Conservation (phyloP, 1,284 basidiomycete genomes). For the Mycosarcoma mackinlayi region DNA sequence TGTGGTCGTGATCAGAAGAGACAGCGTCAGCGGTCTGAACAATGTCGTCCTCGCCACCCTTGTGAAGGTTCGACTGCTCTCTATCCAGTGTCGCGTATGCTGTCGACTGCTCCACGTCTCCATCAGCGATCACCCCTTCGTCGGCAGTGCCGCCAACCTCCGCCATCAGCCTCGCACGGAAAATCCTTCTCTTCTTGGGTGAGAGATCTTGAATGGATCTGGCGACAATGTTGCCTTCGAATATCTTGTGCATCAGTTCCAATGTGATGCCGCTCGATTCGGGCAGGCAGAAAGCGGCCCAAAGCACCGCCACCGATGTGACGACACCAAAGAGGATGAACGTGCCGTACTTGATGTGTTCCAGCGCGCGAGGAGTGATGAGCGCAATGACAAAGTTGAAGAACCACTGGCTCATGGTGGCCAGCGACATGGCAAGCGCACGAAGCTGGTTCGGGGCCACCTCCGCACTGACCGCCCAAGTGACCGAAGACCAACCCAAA, state of each 20-base stretch:
- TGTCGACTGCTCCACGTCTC: not conserved
- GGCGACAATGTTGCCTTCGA: constrained; percentile 58
- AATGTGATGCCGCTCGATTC: constrained; percentile 62
- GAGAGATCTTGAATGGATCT: constrained; percentile 55
- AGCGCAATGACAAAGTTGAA: constrained; percentile 65
- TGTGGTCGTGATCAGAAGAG: constrained; percentile 15
- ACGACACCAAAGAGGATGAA: constrained; percentile 60
- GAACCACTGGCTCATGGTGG: constrained; percentile 52
- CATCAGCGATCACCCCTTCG: not conserved
- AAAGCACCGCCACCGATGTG: constrained; percentile 55
- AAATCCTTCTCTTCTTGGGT: constrained; percentile 42
- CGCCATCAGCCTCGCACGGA: constrained; percentile 35
- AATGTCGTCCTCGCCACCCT: constrained; percentile 18
- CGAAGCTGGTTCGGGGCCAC: constrained; percentile 66
- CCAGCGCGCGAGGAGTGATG: constrained; percentile 60
- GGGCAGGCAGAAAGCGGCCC: constrained; percentile 61
- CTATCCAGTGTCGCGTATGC: constrained; percentile 21
- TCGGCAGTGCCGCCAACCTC: constrained; percentile 42
- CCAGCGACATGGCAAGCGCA: constrained; percentile 61
- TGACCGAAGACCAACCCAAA: constrained; percentile 45
- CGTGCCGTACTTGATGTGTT: constrained; percentile 61
- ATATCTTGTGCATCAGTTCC: constrained; percentile 59
- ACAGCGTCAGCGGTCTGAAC: constrained; percentile 19
- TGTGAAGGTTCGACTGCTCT: constrained; percentile 14
- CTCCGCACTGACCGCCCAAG: constrained; percentile 60